These are phyloP conservation scores for Mallotus nudiflorus DNA, from an alignment of 345 rosid genomes.

Conservation along the genomic window DNA sequence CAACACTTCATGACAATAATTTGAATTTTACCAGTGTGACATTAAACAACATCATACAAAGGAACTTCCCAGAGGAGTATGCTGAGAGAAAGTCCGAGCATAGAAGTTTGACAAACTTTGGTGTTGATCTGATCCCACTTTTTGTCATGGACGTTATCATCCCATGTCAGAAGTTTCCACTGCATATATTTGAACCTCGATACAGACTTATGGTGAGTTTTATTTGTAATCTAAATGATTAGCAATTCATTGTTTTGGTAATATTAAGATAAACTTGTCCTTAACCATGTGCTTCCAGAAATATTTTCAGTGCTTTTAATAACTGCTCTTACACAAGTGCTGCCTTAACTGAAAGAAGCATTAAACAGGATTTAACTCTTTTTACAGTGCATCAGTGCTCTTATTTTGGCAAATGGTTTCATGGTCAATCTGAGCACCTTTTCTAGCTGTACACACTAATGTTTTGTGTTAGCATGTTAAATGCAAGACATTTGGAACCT, in stretches of 20 bases:
- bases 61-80: conserved; percentile 83
- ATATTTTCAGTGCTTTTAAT: no score
- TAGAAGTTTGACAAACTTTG: conserved; percentile 63
- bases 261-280: neutral
- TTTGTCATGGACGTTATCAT: conserved; percentile 90
- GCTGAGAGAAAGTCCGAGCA: conserved; percentile 91
- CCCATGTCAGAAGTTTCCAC: conserved; percentile 88
- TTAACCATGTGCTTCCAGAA: no score
- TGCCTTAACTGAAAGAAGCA: no score
- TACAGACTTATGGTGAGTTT: conserved; percentile 93
- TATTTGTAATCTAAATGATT: no score
- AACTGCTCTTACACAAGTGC: no score
- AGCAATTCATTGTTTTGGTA: neutral
- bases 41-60: conserved; percentile 80
- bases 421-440: no score
- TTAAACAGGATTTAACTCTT: no score
- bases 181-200: conserved; percentile 90
- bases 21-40: conserved; percentile 65
- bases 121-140: conserved; percentile 85
- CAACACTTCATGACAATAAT: conserved; percentile 1
- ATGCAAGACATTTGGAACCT: no score
- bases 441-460: no score
- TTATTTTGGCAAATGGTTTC: no score
- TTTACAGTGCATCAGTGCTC: no score
- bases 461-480: no score